phyloP scores from a whole-genome alignment of 1,139 yeast species.

The Lodderomyces theae region DNA sequence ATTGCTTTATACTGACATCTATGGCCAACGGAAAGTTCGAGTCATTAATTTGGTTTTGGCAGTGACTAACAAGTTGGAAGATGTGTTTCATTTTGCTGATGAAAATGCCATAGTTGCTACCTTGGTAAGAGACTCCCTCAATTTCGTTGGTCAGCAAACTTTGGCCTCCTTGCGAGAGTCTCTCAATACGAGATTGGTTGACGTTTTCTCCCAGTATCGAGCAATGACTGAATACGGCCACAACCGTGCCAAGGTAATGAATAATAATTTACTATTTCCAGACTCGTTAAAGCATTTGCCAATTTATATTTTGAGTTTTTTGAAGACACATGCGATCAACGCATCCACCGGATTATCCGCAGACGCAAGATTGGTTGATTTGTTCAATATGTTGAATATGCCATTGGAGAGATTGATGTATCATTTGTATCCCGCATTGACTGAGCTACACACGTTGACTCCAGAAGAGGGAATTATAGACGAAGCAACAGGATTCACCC shows the following conservation, averaged over 20 bases:
- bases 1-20: conserved; percentile 70
- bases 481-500: conserved; percentile 40
- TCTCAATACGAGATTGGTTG: conserved; percentile 63
- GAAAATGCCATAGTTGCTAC: conserved; percentile 75
- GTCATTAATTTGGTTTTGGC: conserved; percentile 81
- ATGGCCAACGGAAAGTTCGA: conserved; percentile 79
- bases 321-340: conserved; percentile 65
- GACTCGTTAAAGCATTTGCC: conserved; percentile 75
- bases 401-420: conserved; percentile 60
- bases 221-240: conserved; percentile 51
- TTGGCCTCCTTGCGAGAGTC: conserved; percentile 62
- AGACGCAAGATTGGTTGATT: conserved; percentile 61
- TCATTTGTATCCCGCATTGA: conserved; percentile 76
- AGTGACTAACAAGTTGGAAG: conserved; percentile 70
- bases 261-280: conserved; percentile 77
- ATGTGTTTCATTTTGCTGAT: conserved; percentile 79
- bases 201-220: conserved; percentile 75
- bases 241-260: conserved; percentile 45
- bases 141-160: conserved; percentile 59
- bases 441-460: conserved; percentile 66
- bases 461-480: conserved; percentile 52
- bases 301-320: conserved; percentile 62
- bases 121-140: conserved; percentile 68
- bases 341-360: conserved; percentile 43
- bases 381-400: conserved; percentile 51